phyloP scores from a whole-genome alignment of 2,329 filamentous ascomycete species.

The Beauveria sp. region DNA sequence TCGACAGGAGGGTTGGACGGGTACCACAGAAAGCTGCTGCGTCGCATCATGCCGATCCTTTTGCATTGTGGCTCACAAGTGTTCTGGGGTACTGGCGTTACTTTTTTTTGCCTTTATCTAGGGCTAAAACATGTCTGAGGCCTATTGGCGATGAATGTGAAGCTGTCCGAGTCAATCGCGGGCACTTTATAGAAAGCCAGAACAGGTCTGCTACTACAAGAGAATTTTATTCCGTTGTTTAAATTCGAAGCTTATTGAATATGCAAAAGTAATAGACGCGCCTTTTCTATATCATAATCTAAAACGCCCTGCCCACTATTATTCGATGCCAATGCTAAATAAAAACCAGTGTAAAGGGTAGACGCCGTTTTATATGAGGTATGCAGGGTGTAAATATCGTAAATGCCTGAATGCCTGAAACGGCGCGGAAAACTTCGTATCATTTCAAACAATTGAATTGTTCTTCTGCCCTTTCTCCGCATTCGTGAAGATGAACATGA shows the following conservation, averaged over 20 bases:
- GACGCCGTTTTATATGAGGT: neutral
- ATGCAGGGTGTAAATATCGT: neutral
- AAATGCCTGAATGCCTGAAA: neutral
- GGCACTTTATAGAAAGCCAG: too few species aligned
- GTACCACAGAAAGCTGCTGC: too few species aligned
- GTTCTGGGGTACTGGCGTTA: too few species aligned
- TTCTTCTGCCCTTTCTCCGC: constrained; percentile 22
- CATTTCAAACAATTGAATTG: neutral
- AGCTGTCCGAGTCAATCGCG: too few species aligned
- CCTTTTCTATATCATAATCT: neutral
- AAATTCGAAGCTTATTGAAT: neutral
- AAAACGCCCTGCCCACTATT: neutral
- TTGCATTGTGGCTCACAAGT: too few species aligned
- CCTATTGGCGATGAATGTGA: too few species aligned
- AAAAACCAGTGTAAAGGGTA: neutral
- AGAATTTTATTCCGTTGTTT: too few species aligned
- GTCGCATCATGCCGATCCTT: too few species aligned
- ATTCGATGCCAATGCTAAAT: neutral
- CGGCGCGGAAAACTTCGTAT: neutral
- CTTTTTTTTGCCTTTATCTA: too few species aligned
- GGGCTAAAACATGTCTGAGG: too few species aligned
- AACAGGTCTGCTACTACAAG: too few species aligned
- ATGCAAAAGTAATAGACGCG: neutral
- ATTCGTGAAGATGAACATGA: constrained; percentile 36
- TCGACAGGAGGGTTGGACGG: too few species aligned